Percentiles rank a stretch among this genome's conserved stretches.
These are phyloP conservation scores for Gossypium gossypioides DNA, from an alignment of 441 rosid species.

Conservation along the genomic window DNA sequence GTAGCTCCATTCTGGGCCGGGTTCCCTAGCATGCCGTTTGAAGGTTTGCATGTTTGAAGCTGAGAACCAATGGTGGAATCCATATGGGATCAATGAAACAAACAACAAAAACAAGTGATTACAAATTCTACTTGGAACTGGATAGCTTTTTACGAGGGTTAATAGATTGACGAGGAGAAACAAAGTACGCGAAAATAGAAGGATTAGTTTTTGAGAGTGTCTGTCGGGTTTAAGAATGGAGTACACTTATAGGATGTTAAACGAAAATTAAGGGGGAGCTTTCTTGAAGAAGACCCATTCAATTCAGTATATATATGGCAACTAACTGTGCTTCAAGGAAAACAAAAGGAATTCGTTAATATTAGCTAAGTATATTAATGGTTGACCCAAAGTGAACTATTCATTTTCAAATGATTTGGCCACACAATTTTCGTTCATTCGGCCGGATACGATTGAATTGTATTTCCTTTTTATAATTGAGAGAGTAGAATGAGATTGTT, in stretches of 20 bases:
- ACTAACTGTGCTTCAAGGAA: not conserved
- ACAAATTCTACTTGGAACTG: not conserved
- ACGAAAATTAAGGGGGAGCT: not conserved
- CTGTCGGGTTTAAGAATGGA: too few relatives aligned
- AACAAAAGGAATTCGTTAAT: too few relatives aligned
- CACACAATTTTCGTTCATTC: too few relatives aligned
- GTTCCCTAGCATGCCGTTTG: not conserved
- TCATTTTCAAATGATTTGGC: too few relatives aligned
- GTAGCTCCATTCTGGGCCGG: not conserved
- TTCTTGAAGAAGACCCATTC: not conserved
- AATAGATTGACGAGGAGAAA: too few relatives aligned
- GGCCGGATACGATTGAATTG: too few relatives aligned
- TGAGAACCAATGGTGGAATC: constrained; percentile 13
- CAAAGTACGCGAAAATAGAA: not conserved
- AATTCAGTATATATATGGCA: not conserved
- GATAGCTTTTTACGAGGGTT: too few relatives aligned
- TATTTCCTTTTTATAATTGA: too few relatives aligned
- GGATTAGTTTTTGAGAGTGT: not conserved
- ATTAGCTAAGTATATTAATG: not conserved
- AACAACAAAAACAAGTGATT: not conserved
- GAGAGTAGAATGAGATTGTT: too few relatives aligned
- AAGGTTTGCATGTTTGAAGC: constrained; percentile 8
- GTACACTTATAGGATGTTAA: not conserved
- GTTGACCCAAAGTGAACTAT: not conserved
- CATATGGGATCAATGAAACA: not conserved